phyloP scores from a whole-genome alignment of 352 stramenopile genomes.

The Globisporangium echinulatum region DNA sequence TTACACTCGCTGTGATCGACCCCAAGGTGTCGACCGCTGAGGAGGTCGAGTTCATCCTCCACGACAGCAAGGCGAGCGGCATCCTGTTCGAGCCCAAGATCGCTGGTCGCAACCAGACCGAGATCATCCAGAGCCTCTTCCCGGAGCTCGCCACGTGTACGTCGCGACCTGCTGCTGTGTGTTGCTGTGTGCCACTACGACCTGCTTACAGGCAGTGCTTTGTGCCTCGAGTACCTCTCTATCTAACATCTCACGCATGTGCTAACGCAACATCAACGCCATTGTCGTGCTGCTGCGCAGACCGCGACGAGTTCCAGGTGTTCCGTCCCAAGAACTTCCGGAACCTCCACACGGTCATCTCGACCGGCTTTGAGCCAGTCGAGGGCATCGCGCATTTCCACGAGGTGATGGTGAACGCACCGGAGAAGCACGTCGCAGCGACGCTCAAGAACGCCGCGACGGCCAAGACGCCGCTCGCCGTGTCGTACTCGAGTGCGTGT shows the following conservation, averaged over 20 bases:
- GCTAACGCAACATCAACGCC: background rate
- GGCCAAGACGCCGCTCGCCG: conserved; percentile 63
- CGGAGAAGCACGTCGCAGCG: conserved; percentile 56
- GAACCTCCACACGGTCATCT: conserved; percentile 81
- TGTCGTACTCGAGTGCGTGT: conserved; percentile 75
- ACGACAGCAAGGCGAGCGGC: conserved; percentile 72
- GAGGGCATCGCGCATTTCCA: conserved; percentile 75
- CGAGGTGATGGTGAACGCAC: conserved; percentile 76
- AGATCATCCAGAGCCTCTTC: conserved; percentile 66
- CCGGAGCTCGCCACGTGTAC: conserved; percentile 72
- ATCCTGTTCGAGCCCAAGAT: conserved; percentile 85
- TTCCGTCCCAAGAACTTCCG: conserved; percentile 81
- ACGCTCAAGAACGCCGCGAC: conserved; percentile 54
- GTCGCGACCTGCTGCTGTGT: background rate
- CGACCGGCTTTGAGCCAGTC: conserved; percentile 62
- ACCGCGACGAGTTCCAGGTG: conserved; percentile 40
- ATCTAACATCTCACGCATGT: background rate
- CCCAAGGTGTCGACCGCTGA: conserved; percentile 60
- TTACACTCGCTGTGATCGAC: conserved; percentile 81
- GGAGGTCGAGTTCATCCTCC: conserved; percentile 77
- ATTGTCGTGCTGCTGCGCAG: conserved; percentile 16
- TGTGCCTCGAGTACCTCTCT: background rate
- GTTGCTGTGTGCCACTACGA: too few species aligned
- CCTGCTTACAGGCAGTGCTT: background rate
- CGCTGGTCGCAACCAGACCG: conserved; percentile 60